A percentile compares a stretch with the other conserved stretches of the same genome.
phyloP scores from a whole-genome alignment of 129 eudicot species.

The Tanacetum coccineum region DNA sequence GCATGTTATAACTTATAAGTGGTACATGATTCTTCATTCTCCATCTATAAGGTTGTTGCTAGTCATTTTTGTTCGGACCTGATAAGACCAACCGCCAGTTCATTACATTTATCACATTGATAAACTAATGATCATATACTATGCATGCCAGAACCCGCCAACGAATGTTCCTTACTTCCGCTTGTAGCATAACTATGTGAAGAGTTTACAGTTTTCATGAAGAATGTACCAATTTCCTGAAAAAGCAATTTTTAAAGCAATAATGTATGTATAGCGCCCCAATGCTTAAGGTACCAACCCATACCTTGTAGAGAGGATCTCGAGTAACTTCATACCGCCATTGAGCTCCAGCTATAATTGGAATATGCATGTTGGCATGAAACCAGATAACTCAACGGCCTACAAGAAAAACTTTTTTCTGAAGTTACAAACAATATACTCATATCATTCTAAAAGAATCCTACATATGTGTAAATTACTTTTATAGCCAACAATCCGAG shows the following conservation, averaged over 20 bases:
- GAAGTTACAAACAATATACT: background rate
- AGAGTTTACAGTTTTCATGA: constrained; percentile 55
- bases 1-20: constrained; percentile 99
- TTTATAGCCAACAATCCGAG: constrained; percentile 78
- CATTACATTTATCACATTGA: background rate
- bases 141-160: constrained; percentile 40
- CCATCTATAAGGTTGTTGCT: constrained; percentile 57
- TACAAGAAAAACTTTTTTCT: constrained; percentile 12
- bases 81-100: constrained; percentile 8
- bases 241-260: too few species aligned
- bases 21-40: constrained; percentile 93
- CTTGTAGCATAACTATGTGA: constrained; percentile 92
- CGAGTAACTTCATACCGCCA: constrained; percentile 93
- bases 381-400: constrained; percentile 82
- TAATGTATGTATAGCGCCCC: too few species aligned
- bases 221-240: too few species aligned
- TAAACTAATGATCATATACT: too few species aligned
- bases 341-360: constrained; percentile 86
- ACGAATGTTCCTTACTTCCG: constrained; percentile 92
- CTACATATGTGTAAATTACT: constrained; percentile 35
- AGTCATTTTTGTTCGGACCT: constrained; percentile 86
- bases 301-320: constrained; percentile 81
- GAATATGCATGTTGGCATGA: constrained; percentile 95
- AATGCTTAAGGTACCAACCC: too few species aligned
- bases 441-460: background rate